Evolutionary conservation across 2,329 filamentous ascomycete genomes (phyloP), one percentile per base, ranked within the genome.

Genomic region (Calonectria montana): DNA sequence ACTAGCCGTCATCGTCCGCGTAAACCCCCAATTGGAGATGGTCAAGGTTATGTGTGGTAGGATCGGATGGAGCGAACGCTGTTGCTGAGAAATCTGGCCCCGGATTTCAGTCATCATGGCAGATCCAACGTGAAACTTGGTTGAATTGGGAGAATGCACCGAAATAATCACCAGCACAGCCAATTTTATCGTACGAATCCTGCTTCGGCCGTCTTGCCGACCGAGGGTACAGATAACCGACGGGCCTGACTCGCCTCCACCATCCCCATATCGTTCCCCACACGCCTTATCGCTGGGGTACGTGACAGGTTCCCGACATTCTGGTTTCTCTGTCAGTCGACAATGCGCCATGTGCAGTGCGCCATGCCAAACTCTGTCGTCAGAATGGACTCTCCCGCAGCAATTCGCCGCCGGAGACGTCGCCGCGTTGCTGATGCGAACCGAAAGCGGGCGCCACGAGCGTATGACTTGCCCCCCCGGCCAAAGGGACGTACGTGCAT

Each of bases 361-460:
- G 31, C 64, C n/a, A 57, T 66, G 64, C 48, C 50, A 27, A 10
- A n/a, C 65, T 43, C 43, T 39, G 41, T 55, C 15, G 23, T 13
- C 23, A 48, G 41, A 13, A 73, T 68, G 68, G 65, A 66, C 55
- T 73, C 69, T 31, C 65, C 70, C 18, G 41, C 70, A 21, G 67
- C 69, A 13, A 65, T 71, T 18, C 73, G 71, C 21, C 65, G 73
- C 21, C 53, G 73, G 25, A 65, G 70, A 25, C 73, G 73, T 13
- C 65, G 75, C 2, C 71, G 74, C 27, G 80, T 83, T 61, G 74
- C 82, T 53, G 82, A 83, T 39, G 79, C 79, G 68, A 77, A 82
- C 69, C 80, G 82, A 25, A 83, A 83, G 68, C 74, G 82, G 45
- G 81, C 82, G 7, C 76, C 74, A 1, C 74, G 79, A 74, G 82